Conservation (phyloP, 1,139 yeast genomes). For the Geotrichum fermentans region DNA sequence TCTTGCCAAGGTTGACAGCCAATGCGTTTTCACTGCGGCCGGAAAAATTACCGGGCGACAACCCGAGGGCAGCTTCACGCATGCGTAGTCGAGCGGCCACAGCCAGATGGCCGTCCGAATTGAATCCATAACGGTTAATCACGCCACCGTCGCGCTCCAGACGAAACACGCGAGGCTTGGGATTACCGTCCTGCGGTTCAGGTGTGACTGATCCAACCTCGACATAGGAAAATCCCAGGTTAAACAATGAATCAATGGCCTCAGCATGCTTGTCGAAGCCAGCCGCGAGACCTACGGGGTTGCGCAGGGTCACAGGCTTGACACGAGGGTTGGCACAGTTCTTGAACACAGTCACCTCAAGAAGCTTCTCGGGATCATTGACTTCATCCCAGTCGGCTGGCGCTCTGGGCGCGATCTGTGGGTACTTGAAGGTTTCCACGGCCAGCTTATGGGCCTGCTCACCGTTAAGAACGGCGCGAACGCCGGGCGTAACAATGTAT, state of each 20-base stretch:
- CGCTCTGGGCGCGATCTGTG: constrained; percentile 34
- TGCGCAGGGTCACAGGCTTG: constrained; percentile 43
- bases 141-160: constrained; percentile 82
- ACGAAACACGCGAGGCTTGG: constrained; percentile 83
- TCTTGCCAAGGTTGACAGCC: constrained; percentile 85
- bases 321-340: constrained; percentile 32
- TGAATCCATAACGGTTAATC: constrained; percentile 90
- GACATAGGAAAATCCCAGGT: constrained; percentile 80
- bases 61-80: constrained; percentile 38
- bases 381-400: constrained; percentile 31
- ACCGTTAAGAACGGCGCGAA: constrained; percentile 69
- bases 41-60: constrained; percentile 44
- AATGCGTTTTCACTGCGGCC: constrained; percentile 61
- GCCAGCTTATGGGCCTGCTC: constrained; percentile 83
- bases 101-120: constrained; percentile 78
- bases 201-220: constrained; percentile 96
- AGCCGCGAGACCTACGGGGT: constrained; percentile 92
- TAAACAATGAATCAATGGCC: constrained; percentile 77
- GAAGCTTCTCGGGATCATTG: constrained; percentile 33
- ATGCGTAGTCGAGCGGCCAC: constrained; percentile 62
- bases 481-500: constrained; percentile 68
- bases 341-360: constrained; percentile 33
- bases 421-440: constrained; percentile 57
- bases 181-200: constrained; percentile 88
- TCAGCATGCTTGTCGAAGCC: constrained; percentile 94